A percentile compares a stretch with the other conserved stretches of the same genome.
phyloP scores from a whole-genome alignment of 306 rosid genomes.

The Prunus dulcis region DNA sequence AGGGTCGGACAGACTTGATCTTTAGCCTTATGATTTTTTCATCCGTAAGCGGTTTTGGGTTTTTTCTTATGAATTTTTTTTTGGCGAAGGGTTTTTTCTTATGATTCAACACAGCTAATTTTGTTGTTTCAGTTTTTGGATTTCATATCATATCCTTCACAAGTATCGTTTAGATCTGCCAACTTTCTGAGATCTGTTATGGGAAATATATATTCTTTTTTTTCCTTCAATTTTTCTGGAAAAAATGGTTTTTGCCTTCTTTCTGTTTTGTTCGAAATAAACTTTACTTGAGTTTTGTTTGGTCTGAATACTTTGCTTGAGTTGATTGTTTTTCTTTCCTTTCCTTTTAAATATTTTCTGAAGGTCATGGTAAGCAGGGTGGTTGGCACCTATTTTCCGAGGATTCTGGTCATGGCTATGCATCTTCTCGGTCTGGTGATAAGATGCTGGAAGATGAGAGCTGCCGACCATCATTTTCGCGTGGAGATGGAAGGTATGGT shows the following conservation, averaged over 20 bases:
- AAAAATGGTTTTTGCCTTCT: background rate
- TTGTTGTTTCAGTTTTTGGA: background rate
- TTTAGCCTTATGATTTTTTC: background rate
- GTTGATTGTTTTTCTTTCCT: conserved; percentile 35
- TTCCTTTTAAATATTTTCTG: conserved; percentile 43
- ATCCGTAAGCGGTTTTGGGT: background rate
- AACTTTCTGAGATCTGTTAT: conserved; percentile 35
- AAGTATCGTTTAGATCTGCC: conserved; percentile 24
- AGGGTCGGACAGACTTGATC: background rate
- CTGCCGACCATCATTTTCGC: conserved; percentile 49
- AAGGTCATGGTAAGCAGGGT: conserved; percentile 98
- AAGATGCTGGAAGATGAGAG: conserved; percentile 71
- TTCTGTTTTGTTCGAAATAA: no score
- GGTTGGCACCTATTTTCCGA: conserved; percentile 84
- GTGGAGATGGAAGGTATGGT: conserved; percentile 76
- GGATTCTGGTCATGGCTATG: conserved; percentile 78
- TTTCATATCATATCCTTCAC: background rate
- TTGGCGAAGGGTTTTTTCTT: background rate
- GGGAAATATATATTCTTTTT: background rate
- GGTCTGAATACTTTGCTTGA: conserved; percentile 40
- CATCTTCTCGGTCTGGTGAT: conserved; percentile 61
- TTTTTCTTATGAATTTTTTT: background rate
- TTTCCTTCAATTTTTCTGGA: background rate
- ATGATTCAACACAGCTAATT: background rate
- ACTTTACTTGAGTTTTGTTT: background rate